Base-by-base conservation (phyloP, 768 basidiomycete species). In the Neoboletus magnificus region DNA sequence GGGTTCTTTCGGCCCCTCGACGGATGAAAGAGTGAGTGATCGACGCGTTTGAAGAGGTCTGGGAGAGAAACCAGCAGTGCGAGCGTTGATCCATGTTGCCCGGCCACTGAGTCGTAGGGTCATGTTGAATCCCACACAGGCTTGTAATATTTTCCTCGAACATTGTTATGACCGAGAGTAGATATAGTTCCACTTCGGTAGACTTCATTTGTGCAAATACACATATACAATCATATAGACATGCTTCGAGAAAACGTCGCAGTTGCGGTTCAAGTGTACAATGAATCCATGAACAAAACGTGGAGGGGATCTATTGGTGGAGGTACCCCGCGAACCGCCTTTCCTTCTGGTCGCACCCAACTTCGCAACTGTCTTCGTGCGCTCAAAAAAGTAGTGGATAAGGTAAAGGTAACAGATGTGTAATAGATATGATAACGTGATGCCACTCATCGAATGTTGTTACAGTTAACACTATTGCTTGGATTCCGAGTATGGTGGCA, bases 1-100 rank as follows among this genome's bases (percentile, higher is more conserved):
- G 7, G 85, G 83, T 0, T 82, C 62, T 6, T 71, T 70, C 1
- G 85, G 75, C 0, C 87, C 89, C 62, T 81, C 69, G 27, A 86
- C 85, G 11, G 71, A 75, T 8, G 86, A 87, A 27, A 73, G 73
- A 0, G 78, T 74, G 36, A 84, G 62, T 23, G 55, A 56, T 37
- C 68, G 69, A 47, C 60, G 56, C 56, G 35, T 46, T 2, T 50
- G 66, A 27, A 43, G 20, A 30, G 30, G 52, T 40, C 29, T 60
- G 54, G 23, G 60, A 42, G 52, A 4, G 43, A 55, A 25, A 36
- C 36, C 44, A 37, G 22, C 57, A 50, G 29, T 43, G 12, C 45
- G 39, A 33, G 13, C 42, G n/a, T 27, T 44, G 37, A 37, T 27
- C 27, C 50, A 27, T 43, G 25, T 15, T 27, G 35, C 30, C 18